phyloP scores from a whole-genome alignment of 208 protist genomes.

The Blastocrithidia nonstop region DNA sequence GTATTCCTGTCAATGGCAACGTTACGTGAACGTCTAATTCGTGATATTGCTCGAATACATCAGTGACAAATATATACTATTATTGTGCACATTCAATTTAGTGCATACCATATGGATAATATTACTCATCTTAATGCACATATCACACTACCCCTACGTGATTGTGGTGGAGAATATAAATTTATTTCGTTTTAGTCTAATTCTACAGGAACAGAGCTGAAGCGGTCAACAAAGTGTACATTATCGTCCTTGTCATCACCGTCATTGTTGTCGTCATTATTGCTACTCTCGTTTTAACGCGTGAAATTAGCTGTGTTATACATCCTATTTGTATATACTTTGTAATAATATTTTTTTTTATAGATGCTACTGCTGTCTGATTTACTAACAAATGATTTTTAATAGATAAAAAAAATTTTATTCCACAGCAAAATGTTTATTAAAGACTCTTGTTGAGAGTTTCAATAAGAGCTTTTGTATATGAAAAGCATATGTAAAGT shows the following conservation, averaged over 20 bases:
- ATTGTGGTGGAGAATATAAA: too few species aligned
- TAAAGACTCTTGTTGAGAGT: not conserved
- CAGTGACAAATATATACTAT: too few species aligned
- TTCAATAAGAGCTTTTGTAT: not conserved
- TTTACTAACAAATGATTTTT: not conserved
- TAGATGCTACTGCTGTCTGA: not conserved
- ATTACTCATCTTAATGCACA: too few species aligned
- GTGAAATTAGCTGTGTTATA: not conserved
- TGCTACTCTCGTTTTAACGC: not conserved
- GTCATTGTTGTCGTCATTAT: constrained; percentile 1
- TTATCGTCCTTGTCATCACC: not conserved
- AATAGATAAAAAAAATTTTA: not conserved
- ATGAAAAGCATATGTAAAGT: too few species aligned
- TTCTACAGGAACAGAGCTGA: too few species aligned
- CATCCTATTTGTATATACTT: not conserved
- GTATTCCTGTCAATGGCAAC: too few species aligned
- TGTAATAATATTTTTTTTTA: not conserved
- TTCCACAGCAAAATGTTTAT: not conserved
- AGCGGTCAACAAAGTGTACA: not conserved
- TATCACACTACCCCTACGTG: too few species aligned
- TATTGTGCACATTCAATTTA: too few species aligned
- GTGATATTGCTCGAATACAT: too few species aligned
- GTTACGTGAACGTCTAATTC: too few species aligned
- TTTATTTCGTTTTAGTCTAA: too few species aligned
- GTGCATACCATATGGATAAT: too few species aligned